These are phyloP conservation scores for Aureobasidium subglaciale DNA, from an alignment of 2,329 filamentous ascomycete species.

Conservation along the genomic window DNA sequence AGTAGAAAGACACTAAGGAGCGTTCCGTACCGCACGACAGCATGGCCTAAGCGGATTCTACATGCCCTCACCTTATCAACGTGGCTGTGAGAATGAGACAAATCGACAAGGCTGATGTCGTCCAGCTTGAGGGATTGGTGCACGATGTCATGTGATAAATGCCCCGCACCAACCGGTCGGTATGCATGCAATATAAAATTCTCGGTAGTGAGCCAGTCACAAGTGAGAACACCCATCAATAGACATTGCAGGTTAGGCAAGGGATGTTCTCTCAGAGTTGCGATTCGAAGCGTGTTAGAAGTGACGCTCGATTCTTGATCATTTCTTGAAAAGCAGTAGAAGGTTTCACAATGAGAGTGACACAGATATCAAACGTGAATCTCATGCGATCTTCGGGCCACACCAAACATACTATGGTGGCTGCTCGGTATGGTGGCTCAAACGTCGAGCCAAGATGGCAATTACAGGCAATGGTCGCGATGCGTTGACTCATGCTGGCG, in stretches of 20 bases:
- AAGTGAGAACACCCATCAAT: neutral
- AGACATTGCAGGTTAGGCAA: neutral
- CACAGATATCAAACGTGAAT: neutral
- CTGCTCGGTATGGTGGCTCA: neutral
- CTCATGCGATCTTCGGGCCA: neutral
- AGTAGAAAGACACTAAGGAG: slow-evolving; percentile 8
- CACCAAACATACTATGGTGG: neutral
- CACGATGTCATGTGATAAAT: slow-evolving; percentile 11
- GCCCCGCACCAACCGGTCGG: slow-evolving; percentile 14
- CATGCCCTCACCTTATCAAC: neutral
- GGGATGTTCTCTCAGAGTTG: neutral
- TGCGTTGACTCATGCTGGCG: neutral
- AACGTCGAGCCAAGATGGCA: neutral
- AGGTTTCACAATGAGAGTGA: neutral
- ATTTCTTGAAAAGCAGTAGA: neutral
- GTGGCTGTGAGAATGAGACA: slow-evolving; percentile 7
- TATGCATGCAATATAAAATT: slow-evolving; percentile 11
- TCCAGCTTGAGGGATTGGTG: neutral
- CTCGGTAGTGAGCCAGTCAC: neutral
- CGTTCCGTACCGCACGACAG: slow-evolving; percentile 12
- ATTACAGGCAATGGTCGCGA: neutral
- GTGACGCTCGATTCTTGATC: neutral
- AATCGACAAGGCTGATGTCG: slow-evolving; percentile 7
- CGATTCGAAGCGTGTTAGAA: neutral
- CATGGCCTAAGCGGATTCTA: neutral